Evolutionary conservation across 2,329 filamentous ascomycete species (phyloP).

Genomic region (Aspergillus transmontanensis): DNA sequence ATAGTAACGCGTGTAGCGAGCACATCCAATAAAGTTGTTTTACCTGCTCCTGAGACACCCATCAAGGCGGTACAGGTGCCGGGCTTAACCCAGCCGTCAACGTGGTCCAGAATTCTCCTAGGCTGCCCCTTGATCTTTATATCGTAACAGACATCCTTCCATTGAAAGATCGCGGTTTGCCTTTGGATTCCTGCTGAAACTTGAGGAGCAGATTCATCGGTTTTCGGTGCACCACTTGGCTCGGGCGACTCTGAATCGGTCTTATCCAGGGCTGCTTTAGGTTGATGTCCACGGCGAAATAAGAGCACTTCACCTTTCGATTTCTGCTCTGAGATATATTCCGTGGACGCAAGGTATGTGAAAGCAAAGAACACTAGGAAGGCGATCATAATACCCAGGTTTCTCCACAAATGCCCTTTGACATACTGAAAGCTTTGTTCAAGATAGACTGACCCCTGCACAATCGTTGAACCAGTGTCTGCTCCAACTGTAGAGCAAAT

Average conservation of each 20-base stretch:
- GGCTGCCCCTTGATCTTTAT: slow-evolving; percentile 76
- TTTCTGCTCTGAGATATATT: slow-evolving; percentile 65
- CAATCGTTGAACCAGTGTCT: slow-evolving; percentile 52
- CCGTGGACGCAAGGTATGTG: slow-evolving; percentile 66
- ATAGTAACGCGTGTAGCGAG: slow-evolving; percentile 82
- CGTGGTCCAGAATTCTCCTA: slow-evolving; percentile 76
- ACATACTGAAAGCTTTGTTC: slow-evolving; percentile 59
- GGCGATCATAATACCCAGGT: slow-evolving; percentile 69
- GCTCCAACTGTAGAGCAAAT: slow-evolving; percentile 65
- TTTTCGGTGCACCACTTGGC: slow-evolving; percentile 29
- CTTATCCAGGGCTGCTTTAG: not conserved
- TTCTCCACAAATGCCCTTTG: slow-evolving; percentile 64
- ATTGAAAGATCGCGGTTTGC: slow-evolving; percentile 80
- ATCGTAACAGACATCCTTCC: slow-evolving; percentile 80
- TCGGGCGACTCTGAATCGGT: slow-evolving; percentile 6
- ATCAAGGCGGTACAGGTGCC: slow-evolving; percentile 86
- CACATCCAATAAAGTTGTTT: slow-evolving; percentile 90
- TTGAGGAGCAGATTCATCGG: slow-evolving; percentile 23
- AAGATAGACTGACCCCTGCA: slow-evolving; percentile 64
- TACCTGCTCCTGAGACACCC: slow-evolving; percentile 87
- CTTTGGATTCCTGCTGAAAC: slow-evolving; percentile 53
- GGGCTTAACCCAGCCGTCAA: slow-evolving; percentile 92
- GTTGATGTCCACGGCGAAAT: slow-evolving; percentile 63
- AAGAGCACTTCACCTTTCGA: slow-evolving; percentile 77
- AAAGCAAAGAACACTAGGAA: slow-evolving; percentile 65